Percentiles rank a stretch among this genome's conserved stretches.
Conservation (phyloP, 2,329 filamentous ascomycete genomes). For the Trichophyton mentagrophytes region DNA sequence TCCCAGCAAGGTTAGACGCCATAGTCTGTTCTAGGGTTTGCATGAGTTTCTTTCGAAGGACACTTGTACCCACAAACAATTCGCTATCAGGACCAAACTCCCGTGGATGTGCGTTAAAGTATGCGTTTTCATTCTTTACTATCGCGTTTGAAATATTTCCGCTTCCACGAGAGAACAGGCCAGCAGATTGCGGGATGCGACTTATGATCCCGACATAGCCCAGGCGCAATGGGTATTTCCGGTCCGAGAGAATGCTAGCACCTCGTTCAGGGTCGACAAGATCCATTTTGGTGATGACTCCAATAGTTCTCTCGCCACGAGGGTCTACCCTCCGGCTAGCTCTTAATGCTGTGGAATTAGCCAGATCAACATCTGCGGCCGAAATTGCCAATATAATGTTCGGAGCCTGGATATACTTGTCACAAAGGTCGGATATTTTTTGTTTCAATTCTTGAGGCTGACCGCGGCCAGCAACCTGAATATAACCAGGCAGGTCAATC, state of each 20-base stretch:
- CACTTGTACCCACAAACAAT: slow-evolving; percentile 69
- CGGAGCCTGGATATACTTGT: slow-evolving; percentile 93
- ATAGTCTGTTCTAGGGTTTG: slow-evolving; percentile 92
- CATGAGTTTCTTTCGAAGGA: slow-evolving; percentile 90
- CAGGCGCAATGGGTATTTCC: slow-evolving; percentile 85
- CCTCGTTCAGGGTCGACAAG: slow-evolving; percentile 76
- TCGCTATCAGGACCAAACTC: slow-evolving; percentile 65
- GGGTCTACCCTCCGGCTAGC: slow-evolving; percentile 88
- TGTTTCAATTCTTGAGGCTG: slow-evolving; percentile 86
- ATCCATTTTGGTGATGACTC: slow-evolving; percentile 99
- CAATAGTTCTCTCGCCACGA: slow-evolving; percentile 87
- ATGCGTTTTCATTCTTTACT: slow-evolving; percentile 74
- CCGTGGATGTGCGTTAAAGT: slow-evolving; percentile 68
- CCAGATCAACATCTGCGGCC: slow-evolving; percentile 90
- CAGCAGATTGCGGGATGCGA: slow-evolving; percentile 53
- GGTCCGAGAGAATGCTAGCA: slow-evolving; percentile 65
- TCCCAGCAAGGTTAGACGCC: slow-evolving; percentile 80
- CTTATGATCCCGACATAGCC: slow-evolving; percentile 95
- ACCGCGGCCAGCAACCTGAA: slow-evolving; percentile 83
- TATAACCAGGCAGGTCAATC: slow-evolving; percentile 94
- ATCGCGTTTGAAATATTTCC: slow-evolving; percentile 71
- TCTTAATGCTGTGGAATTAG: slow-evolving; percentile 84
- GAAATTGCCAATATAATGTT: slow-evolving; percentile 97
- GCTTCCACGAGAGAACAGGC: slow-evolving; percentile 72
- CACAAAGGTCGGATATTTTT: slow-evolving; percentile 89